Evolutionary conservation across 139 green algal genomes (phyloP).

Genomic region (Penium margaritaceum): DNA sequence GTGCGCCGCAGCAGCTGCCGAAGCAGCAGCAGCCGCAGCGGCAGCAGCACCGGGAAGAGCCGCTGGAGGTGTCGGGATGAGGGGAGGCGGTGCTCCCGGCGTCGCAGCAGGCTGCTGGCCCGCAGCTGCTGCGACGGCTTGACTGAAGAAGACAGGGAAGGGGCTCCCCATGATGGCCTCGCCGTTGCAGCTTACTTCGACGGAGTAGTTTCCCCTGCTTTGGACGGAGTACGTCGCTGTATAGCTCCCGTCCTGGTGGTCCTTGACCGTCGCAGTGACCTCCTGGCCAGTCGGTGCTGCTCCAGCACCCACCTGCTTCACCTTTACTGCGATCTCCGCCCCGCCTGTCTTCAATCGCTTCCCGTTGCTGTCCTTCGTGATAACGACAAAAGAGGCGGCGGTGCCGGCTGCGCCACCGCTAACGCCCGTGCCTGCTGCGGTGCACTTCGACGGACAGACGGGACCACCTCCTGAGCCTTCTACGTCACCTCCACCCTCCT

Average conservation of each 20-base stretch:
- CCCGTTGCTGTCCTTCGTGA: conserved; percentile 53
- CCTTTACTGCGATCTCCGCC: conserved; percentile 51
- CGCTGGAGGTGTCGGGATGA: neutral
- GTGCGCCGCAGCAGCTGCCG: neutral
- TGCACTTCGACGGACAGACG: conserved; percentile 57
- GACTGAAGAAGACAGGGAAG: conserved; percentile 81
- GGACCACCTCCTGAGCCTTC: conserved; percentile 55
- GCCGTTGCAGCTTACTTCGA: conserved; percentile 63
- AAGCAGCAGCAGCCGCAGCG: neutral
- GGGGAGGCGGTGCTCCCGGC: neutral
- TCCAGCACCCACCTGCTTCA: conserved; percentile 49
- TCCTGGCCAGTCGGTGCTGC: conserved; percentile 14
- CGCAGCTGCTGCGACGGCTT: conserved; percentile 10
- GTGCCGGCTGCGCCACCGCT: conserved; percentile 57
- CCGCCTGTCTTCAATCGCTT: conserved; percentile 56
- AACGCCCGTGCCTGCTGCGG: conserved; percentile 55
- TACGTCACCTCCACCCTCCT: conserved; percentile 6
- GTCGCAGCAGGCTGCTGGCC: neutral
- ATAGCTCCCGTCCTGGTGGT: conserved; percentile 76
- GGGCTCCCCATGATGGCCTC: conserved; percentile 67
- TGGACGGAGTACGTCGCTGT: conserved; percentile 66
- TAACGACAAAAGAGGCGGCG: conserved; percentile 55
- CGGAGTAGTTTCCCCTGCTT: conserved; percentile 68
- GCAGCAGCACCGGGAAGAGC: neutral
- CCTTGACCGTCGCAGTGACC: conserved; percentile 52